Base-by-base conservation (phyloP, 1,139 yeast genomes). In the Geotrichum siamense region DNA sequence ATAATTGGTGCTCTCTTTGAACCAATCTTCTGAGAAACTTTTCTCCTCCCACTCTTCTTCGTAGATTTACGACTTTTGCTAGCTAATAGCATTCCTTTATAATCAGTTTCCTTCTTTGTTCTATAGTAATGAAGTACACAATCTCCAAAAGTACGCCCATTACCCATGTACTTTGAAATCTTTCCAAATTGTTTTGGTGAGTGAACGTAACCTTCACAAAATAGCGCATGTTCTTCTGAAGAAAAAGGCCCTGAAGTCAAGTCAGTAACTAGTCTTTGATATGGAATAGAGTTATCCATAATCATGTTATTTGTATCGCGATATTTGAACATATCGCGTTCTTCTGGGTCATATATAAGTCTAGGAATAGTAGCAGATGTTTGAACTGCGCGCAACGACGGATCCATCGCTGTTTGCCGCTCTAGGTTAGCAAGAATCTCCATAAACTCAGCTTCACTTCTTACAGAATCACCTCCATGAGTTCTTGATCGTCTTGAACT, bases 101-200 rank as follows among this genome's bases (percentile, higher is more conserved):
- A 93, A 60, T 87, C 85, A 21, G 74, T 74, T 1, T 69, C 67
- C 61, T 83, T 82, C 67, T 93, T 93, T 3, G 97, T 89, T 49
- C 76, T 78, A 60, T 93, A 93, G 62, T 91, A 93, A 62, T 91
- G 97, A 51, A 85, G 59, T 5, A 91, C 97, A 65, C 98, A 91
- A 50, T 91, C 97, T 54, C 78, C 78, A 13, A 89, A 72, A 1
- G 85, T 76, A 55, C 97, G 71, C 29, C 81, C 64, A 0, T 86
- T 87, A 32, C 93, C 94, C 89, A 93, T 78, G 43, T 70, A 70
- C 43, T 76, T 69, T 0, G 97, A 80, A 40, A 93, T 86, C 48
- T 81, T 80, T 8, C 98, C 97, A 71, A 93, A 91, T 57, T 82
- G 79, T 64, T 93, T 93, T 1, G 98, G 98, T 58, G 72, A 70